phyloP scores from a whole-genome alignment of 352 stramenopile genomes.

The Globisporangium paddicum region DNA sequence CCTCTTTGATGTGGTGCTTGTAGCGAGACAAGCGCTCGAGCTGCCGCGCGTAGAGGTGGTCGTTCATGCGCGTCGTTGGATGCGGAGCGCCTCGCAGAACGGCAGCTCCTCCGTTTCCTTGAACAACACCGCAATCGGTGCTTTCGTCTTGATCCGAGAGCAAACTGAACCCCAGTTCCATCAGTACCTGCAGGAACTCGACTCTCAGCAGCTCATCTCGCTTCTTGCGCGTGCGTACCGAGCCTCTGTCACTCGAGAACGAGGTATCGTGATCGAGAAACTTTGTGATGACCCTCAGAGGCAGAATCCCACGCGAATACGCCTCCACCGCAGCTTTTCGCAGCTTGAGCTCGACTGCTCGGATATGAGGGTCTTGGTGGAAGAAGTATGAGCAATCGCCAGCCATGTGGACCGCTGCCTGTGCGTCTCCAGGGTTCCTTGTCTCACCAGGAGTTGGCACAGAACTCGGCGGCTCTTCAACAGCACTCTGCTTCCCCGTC shows the following conservation, averaged over 20 bases:
- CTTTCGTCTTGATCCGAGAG: conserved; percentile 35
- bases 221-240: neutral
- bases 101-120: conserved; percentile 1
- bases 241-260: neutral
- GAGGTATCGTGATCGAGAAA: conserved; percentile 50
- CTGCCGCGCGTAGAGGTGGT: conserved; percentile 78
- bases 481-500: neutral
- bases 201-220: conserved; percentile 64
- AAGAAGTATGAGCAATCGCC: conserved; percentile 83
- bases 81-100: conserved; percentile 1
- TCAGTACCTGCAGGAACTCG: conserved; percentile 91
- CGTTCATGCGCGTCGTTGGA: conserved; percentile 44
- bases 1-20: conserved; percentile 45
- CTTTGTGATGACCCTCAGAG: conserved; percentile 62
- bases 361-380: conserved; percentile 69
- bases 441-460: neutral
- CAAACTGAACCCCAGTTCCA: conserved; percentile 89
- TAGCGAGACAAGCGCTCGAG: conserved; percentile 69
- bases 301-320: conserved; percentile 62
- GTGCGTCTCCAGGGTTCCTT: neutral
- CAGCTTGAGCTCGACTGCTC: conserved; percentile 84
- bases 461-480: neutral
- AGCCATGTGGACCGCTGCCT: neutral
- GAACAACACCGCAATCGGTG: conserved; percentile 15
- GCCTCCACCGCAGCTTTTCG: conserved; percentile 63